A percentile compares a stretch with the other conserved stretches of the same genome.
These are phyloP conservation scores for Alternaria dauci DNA, from an alignment of 2,329 filamentous ascomycete genomes.

Conservation along the genomic window DNA sequence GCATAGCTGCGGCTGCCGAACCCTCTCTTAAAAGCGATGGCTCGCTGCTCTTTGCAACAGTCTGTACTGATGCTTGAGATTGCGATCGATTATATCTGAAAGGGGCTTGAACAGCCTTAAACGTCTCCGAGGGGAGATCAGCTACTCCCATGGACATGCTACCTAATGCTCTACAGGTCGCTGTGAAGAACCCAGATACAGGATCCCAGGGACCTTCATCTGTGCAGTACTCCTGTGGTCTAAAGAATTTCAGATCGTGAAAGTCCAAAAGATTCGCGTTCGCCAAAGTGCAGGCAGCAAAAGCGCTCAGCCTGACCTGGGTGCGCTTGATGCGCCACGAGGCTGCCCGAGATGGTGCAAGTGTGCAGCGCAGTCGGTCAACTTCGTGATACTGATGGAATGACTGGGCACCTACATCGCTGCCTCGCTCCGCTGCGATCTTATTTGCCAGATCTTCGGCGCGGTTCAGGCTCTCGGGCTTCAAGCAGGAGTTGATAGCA, in stretches of 20 bases:
- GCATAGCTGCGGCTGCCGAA: background rate
- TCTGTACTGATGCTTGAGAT: constrained; percentile 12
- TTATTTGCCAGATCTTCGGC: constrained; percentile 34
- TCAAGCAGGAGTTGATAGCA: constrained; percentile 58
- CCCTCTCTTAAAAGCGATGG: background rate
- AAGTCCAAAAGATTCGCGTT: constrained; percentile 24
- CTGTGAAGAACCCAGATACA: constrained; percentile 46
- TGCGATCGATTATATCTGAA: constrained; percentile 14
- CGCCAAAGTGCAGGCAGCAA: constrained; percentile 35
- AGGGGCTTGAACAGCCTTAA: constrained; percentile 45
- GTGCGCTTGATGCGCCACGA: constrained; percentile 38
- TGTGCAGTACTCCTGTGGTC: constrained; percentile 22
- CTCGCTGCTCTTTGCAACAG: constrained; percentile 4
- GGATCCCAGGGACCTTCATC: constrained; percentile 30
- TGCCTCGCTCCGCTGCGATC: constrained; percentile 38
- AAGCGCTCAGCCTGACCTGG: constrained; percentile 29
- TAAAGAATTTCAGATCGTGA: constrained; percentile 29
- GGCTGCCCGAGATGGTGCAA: constrained; percentile 32
- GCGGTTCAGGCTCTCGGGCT: constrained; percentile 36
- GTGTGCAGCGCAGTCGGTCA: constrained; percentile 33
- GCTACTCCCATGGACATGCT: constrained; percentile 77
- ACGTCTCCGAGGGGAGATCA: constrained; percentile 66
- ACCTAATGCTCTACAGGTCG: constrained; percentile 64
- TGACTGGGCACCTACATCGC: constrained; percentile 34
- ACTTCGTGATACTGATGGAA: constrained; percentile 37